Evolutionary conservation across 768 basidiomycete species (phyloP), one percentile per base, ranked within the genome.

Genomic region (Trametes elegans): DNA sequence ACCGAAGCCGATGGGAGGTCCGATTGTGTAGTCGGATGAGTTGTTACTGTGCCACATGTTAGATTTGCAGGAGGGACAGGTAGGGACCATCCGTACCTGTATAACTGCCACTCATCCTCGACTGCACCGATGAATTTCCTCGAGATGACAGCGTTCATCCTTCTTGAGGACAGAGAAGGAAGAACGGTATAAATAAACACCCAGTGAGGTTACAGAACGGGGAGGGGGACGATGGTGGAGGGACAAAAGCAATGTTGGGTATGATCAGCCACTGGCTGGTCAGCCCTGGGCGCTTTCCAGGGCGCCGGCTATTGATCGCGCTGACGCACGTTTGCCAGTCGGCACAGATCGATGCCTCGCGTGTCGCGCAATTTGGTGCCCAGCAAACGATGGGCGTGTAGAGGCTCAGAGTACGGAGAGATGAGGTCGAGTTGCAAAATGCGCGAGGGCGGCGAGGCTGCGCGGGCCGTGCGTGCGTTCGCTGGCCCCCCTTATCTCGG

Each of bases 1-100:
- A 18, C 95, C 95, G 63, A 89, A 94, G 1, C 94, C 93, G 47
- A 95, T 93, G 18, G 90, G 81, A 7, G 79, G 70, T 14, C 89
- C 90, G 32, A 90, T 77, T 18, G 79, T 79, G 64, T 94, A 94
- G 74, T 95, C 91, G 11, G 73, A 61, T 1, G 82, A 74, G 58
- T 78, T 68, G 66, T 91, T 88, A 64, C 90, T 91, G 67, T n/a
- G 31, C 18, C 16, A 43, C 23, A 21, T 46, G 57, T 50, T 35
- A 43, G 27, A 38, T n/a, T n/a, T 18, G 27, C 14, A 23, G 27
- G 27, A 28, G 47, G 32, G 34, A 44, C 42, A 7, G 39, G 40
- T 26, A 32, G 11, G 31, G 19, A 53, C 29, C 23, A 41, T 10
- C 62, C 68, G 48, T 62, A 87, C 88, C 89, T 91, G 73, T 79